Evolutionary conservation across 2,329 filamentous ascomycete genomes (phyloP).

Genomic region (Gremmenia infestans): DNA sequence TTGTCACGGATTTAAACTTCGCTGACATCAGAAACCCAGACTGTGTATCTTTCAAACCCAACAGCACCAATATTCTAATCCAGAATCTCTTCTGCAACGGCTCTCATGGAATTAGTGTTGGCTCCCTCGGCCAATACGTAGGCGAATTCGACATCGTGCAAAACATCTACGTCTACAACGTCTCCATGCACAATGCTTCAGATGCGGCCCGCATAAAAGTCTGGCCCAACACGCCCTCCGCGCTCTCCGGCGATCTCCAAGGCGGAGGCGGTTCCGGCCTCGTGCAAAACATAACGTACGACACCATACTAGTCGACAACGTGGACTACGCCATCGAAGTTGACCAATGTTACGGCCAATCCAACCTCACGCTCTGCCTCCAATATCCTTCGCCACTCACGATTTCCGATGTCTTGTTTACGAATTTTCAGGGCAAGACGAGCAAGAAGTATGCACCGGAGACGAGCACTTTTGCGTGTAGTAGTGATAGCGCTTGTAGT

Average conservation of each 20-base stretch:
- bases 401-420: slow-evolving; percentile 52
- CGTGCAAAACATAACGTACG: slow-evolving; percentile 64
- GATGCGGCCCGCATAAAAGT: slow-evolving; percentile 71
- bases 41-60: slow-evolving; percentile 71
- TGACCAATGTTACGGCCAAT: slow-evolving; percentile 62
- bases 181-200: slow-evolving; percentile 53
- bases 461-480: slow-evolving; percentile 44
- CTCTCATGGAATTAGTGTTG: slow-evolving; percentile 69
- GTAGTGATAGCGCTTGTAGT: slow-evolving; percentile 40
- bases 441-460: slow-evolving; percentile 39
- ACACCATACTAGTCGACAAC: slow-evolving; percentile 54
- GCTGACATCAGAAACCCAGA: slow-evolving; percentile 36
- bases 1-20: neutral
- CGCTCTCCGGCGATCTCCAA: slow-evolving; percentile 54
- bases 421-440: slow-evolving; percentile 51
- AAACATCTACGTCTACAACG: slow-evolving; percentile 61
- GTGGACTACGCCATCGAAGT: slow-evolving; percentile 62
- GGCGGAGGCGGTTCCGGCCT: slow-evolving; percentile 59
- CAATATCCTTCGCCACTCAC: slow-evolving; percentile 50
- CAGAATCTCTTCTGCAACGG: slow-evolving; percentile 64
- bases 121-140: slow-evolving; percentile 63
- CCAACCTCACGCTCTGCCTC: slow-evolving; percentile 56
- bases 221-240: slow-evolving; percentile 51
- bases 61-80: slow-evolving; percentile 63
- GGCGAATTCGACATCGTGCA: slow-evolving; percentile 60